Percentiles rank a stretch among this genome's conserved stretches.
These are phyloP conservation scores for Takashimella tepidaria DNA, from an alignment of 1,284 basidiomycete genomes.

Conservation along the genomic window DNA sequence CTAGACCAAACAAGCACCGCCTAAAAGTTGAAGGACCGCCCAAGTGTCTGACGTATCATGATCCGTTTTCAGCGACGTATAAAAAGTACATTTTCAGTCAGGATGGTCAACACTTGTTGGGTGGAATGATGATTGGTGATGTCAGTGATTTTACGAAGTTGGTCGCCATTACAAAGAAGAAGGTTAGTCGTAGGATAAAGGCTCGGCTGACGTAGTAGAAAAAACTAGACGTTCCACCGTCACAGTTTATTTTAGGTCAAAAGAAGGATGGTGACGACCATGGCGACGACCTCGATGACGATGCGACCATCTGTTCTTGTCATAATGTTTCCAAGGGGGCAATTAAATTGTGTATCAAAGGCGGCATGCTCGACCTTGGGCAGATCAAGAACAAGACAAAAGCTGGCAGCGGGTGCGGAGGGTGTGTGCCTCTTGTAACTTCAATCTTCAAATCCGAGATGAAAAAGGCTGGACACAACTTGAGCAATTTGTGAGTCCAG, in stretches of 20 bases:
- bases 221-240: constrained; percentile 23
- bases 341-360: constrained; percentile 56
- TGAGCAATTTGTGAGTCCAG: constrained; percentile 51
- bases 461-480: constrained; percentile 60
- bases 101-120: constrained; percentile 67
- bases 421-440: constrained; percentile 60
- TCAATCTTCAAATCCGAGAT: constrained; percentile 62
- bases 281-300: constrained; percentile 60
- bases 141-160: constrained; percentile 62
- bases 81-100: constrained; percentile 75
- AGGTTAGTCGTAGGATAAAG: constrained; percentile 53
- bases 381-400: constrained; percentile 66
- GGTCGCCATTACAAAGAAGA: constrained; percentile 66
- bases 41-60: constrained; percentile 61
- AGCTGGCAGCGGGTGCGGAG: constrained; percentile 67
- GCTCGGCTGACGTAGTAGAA: constrained; percentile 18
- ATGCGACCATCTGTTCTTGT: constrained; percentile 58
- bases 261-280: constrained; percentile 65
- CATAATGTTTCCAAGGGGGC: constrained; percentile 62
- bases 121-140: constrained; percentile 78
- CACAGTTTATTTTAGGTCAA: constrained; percentile 64
- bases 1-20: constrained; percentile 11
- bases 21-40: constrained; percentile 50
- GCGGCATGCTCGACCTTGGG: constrained; percentile 53
- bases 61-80: constrained; percentile 65